Base-by-base conservation (phyloP, 495 filamentous ascomycete genomes). In the Geoglossum glabrum region DNA sequence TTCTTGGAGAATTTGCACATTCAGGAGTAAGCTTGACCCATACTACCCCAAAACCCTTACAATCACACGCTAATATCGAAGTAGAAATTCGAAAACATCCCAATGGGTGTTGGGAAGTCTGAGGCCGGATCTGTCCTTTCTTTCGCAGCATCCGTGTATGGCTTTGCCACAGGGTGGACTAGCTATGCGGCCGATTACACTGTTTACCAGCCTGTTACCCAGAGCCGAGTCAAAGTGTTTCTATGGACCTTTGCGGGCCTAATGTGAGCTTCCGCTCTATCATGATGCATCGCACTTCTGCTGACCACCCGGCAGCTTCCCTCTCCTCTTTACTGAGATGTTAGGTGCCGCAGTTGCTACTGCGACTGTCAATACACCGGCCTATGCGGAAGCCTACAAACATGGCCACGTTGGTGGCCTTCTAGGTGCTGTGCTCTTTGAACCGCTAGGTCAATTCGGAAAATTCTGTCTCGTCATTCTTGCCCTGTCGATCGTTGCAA, bases 401-500 rank as follows among this genome's bases (percentile, higher is more conserved):
- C 66, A 70, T 9, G 79, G 82, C 17, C 76, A 78, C 19, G 79
- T 84, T 56, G 87, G 87, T 17, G 86, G 86, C 23, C 70, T 93
- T 6, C 73, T 93, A 19, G 79, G 70, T 5, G 77, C 79, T 10
- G 82, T 84, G 9, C 74, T 93, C 0, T 69, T 82, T 31, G 77
- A 78, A 3, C 75, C 75, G 0, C 73, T 89, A 0, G 87, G 86
- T 26, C 72, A 74, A 46, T 90, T 90, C 64, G 87, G 87, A 60
- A 76, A 86, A 64, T 88, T 92, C 73, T 92, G 87, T 68, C 66
- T 93, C 21, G 80, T 90, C 55, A 72, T 93, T 47, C 78, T 93
- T 5, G 83, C 85, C 0, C 76, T 90, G 28, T 82, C 79, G 61
- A 90, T 87, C 65, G 78, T 90, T 61, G 83, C 84, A 58, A 90